phyloP scores from a whole-genome alignment of 116 monocot species.

The Dioscorea cayenensis region DNA sequence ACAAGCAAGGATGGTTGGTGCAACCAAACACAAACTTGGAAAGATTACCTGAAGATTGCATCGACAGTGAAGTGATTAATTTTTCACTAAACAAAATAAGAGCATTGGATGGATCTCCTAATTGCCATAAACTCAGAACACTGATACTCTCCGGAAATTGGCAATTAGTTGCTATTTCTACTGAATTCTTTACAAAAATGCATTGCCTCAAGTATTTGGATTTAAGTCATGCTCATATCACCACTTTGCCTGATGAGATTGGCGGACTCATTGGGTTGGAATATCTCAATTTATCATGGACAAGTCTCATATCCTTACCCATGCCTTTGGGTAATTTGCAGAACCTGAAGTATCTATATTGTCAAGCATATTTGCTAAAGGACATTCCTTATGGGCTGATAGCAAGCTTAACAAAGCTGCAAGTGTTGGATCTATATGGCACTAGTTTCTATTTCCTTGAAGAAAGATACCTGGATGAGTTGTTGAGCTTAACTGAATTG shows the following conservation, averaged over 20 bases:
- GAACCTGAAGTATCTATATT: constrained; percentile 15
- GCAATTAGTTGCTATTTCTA: too few species aligned
- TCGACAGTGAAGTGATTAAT: constrained; percentile 7
- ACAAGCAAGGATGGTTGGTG: constrained; percentile 20
- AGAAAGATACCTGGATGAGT: too few species aligned
- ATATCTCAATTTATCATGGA: constrained; percentile 22
- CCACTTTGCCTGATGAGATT: constrained; percentile 14
- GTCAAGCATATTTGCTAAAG: too few species aligned
- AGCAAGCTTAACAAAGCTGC: not conserved
- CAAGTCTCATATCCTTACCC: constrained; percentile 13
- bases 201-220: constrained; percentile 18
- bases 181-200: constrained; percentile 1
- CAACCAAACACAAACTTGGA: not conserved
- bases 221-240: not conserved
- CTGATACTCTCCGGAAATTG: too few species aligned
- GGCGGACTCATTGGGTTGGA: constrained; percentile 2
- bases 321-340: constrained; percentile 1
- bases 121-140: too few species aligned
- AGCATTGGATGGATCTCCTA: too few species aligned
- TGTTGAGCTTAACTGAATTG: too few species aligned
- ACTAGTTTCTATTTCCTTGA: too few species aligned
- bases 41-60: constrained; percentile 1
- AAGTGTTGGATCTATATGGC: constrained; percentile 3
- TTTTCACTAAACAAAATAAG: not conserved
- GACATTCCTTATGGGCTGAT: not conserved